Evolutionary conservation across 805 yeast genomes (phyloP).

Genomic region (Candida tallmaniae): DNA sequence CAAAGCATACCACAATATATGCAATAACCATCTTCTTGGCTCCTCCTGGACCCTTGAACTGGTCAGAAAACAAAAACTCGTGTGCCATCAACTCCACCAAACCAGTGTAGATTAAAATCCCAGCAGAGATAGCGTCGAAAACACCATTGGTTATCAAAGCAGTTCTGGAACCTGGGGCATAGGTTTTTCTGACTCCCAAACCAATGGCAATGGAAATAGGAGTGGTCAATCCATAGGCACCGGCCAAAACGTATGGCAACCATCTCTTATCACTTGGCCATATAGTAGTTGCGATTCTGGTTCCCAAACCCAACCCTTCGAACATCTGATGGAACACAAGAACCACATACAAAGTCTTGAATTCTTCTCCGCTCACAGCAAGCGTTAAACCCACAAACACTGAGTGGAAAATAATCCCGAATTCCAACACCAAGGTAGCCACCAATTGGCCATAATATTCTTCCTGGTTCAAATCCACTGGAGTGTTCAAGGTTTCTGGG

Average conservation of each 20-base stretch:
- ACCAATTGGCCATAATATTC: constrained; percentile 53
- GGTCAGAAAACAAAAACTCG: constrained; percentile 61
- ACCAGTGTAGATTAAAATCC: constrained; percentile 73
- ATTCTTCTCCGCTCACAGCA: constrained; percentile 76
- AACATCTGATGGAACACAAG: constrained; percentile 71
- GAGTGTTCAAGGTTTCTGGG: constrained; percentile 36
- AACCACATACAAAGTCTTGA: constrained; percentile 68
- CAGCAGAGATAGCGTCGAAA: constrained; percentile 73
- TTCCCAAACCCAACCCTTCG: constrained; percentile 83
- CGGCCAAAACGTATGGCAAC: constrained; percentile 58
- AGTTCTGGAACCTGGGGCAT: constrained; percentile 52
- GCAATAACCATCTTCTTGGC: constrained; percentile 49
- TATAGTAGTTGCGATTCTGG: constrained; percentile 46
- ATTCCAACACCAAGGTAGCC: constrained; percentile 52
- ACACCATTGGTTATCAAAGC: constrained; percentile 66
- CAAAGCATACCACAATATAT: constrained; percentile 51
- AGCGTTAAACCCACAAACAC: constrained; percentile 75
- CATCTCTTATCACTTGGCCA: constrained; percentile 35
- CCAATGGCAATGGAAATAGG: constrained; percentile 80
- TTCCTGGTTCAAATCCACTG: constrained; percentile 36
- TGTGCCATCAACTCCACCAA: constrained; percentile 76
- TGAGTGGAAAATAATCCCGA: constrained; percentile 81
- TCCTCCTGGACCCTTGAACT: constrained; percentile 58
- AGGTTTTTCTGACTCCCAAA: constrained; percentile 62
- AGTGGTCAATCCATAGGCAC: constrained; percentile 52